Evolutionary conservation across 148 eudicot genomes (phyloP).

Genomic region (Chenopodium berlandieri): DNA sequence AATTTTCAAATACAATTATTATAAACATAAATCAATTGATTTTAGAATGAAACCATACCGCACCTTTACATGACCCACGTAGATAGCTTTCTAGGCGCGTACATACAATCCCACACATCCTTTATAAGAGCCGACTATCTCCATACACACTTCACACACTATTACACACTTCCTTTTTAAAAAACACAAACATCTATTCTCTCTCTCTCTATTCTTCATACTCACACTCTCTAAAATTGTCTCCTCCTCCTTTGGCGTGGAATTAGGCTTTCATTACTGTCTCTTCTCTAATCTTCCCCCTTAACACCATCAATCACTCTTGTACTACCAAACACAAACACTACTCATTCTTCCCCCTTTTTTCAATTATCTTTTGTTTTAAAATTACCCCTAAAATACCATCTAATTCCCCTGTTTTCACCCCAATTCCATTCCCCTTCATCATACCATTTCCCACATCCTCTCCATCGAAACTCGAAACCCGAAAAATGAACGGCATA

Average conservation of each 20-base stretch:
- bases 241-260: conserved; percentile 33
- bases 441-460: neutral
- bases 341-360: neutral
- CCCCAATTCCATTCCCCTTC: neutral
- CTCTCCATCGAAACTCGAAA: neutral
- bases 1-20: too few relatives aligned
- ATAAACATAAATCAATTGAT: too few relatives aligned
- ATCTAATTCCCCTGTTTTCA: neutral
- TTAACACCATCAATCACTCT: conserved; percentile 26
- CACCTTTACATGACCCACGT: too few relatives aligned
- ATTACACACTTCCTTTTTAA: neutral
- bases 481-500: too few relatives aligned
- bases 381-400: neutral
- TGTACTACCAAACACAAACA: conserved; percentile 33
- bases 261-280: conserved; percentile 40
- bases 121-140: conserved; percentile 24
- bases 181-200: neutral
- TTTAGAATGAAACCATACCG: neutral
- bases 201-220: conserved; percentile 8
- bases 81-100: neutral
- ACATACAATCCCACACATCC: neutral
- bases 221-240: conserved; percentile 17
- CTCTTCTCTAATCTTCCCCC: conserved; percentile 17
- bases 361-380: neutral
- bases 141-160: neutral